Percentiles rank a stretch among this genome's conserved stretches.
Conservation (phyloP, 331 rosid genomes). For the Phaseolus coccineus region DNA sequence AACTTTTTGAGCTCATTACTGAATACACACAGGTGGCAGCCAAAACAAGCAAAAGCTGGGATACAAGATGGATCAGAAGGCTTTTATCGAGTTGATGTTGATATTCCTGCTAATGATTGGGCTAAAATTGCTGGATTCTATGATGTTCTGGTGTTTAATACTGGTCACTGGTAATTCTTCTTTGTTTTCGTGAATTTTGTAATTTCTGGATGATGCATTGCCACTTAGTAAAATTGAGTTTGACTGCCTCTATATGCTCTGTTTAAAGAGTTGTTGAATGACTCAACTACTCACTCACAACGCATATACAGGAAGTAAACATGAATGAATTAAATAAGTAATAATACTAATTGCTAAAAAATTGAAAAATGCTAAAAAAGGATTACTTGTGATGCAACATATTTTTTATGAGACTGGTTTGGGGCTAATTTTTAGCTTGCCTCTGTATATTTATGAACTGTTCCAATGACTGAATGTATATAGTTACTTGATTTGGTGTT, state of each 20-base stretch:
- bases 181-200: constrained; percentile 38
- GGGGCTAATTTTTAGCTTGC: constrained; percentile 23
- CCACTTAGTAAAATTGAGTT: background rate
- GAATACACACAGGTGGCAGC: constrained; percentile 85
- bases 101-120: constrained; percentile 94
- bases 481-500: constrained; percentile 33
- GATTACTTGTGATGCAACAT: constrained; percentile 21
- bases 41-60: constrained; percentile 54
- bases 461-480: constrained; percentile 3
- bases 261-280: no score
- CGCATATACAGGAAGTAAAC: background rate
- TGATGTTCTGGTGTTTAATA: constrained; percentile 86
- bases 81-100: constrained; percentile 78
- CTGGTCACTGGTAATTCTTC: constrained; percentile 87
- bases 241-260: background rate
- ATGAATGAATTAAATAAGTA: constrained; percentile 24
- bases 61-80: constrained; percentile 67
- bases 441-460: constrained; percentile 1
- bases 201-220: constrained; percentile 8
- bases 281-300: no score
- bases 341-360: background rate
- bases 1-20: constrained; percentile 64
- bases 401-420: constrained; percentile 30
- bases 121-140: constrained; percentile 71
- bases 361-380: background rate